Base-by-base conservation (phyloP, 2,329 filamentous ascomycete genomes). In the Venturiaceae sp. region DNA sequence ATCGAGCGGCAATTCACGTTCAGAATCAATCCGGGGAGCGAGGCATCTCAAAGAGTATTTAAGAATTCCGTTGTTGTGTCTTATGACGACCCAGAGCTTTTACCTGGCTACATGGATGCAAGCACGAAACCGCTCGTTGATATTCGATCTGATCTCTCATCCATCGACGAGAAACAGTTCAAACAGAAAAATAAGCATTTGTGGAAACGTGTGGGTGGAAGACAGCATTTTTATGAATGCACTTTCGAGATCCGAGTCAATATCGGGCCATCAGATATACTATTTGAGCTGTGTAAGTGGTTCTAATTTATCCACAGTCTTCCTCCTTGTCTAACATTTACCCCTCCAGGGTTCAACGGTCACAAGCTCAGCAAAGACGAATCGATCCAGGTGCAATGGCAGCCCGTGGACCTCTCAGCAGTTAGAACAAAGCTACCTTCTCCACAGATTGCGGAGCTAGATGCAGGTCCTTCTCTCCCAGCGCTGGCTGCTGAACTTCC, bases 351-450 rank as follows among this genome's bases (percentile, higher is more conserved):
- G 65, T 62, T 63, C 30, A 55, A 66, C 7, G 63, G 63, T 14
- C 39, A 62, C 26, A 66, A 66, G 46, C 57, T 65, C 16, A 63
- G 60, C 9, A 64, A 62, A 23, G 64, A 66, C 47, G 60, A 64
- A n/a, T 36, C 62, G 1, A 65, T 66, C 16, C 64, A 62, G 46
- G 65, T 66, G 3, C 63, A 64, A 16, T 66, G 63, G 62, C 59
- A 62, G 21, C 11, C 36, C n/a, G 36, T 37, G 8, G 19, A 21
- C n/a, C n/a, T n/a, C n/a, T n/a, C n/a, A n/a, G n/a, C n/a, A n/a
- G n/a, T n/a, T n/a, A n/a, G n/a, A n/a, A n/a, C n/a, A n/a, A n/a
- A n/a, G n/a, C n/a, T n/a, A n/a, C n/a, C n/a, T n/a, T n/a, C n/a
- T n/a, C n/a, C n/a, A n/a, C n/a, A n/a, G n/a, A n/a, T n/a, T n/a